Base-by-base conservation (phyloP, 371 early-diverging fungal genomes). In the Dipsacomyces acuminosporus region DNA sequence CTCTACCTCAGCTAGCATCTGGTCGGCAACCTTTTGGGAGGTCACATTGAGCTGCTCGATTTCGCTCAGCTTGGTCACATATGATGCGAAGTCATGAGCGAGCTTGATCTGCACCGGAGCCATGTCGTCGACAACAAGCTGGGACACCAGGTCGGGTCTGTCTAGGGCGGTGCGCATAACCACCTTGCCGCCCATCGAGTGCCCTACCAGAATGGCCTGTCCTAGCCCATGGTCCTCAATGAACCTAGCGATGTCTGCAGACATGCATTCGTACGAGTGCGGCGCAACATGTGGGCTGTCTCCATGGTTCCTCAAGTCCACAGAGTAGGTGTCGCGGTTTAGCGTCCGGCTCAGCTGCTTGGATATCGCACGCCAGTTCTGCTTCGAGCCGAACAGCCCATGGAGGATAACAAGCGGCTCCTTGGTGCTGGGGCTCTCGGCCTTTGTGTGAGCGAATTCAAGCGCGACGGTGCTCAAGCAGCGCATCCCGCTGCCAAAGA, bases 221-320 rank as follows among this genome's bases (percentile, higher is more conserved):
- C 75, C 63, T 11, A 88, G 47, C 1, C 67, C 47, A 23, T 88
- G 83, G 25, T 78, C 70, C 15, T 76, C 46, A 26, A 90, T 62
- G 42, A 90, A 90, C 15, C 59, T 59, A 3, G 61, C 72, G 2
- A 96, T 72, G 57, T 96, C 96, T 15, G 64, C 59, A 1, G 90
- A 77, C 95, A 96, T 94, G 19, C 79, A 72, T 20, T 72, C 55
- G 58, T 90, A 93, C n/a, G 78, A 82, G 59, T 90, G 90, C 2
- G 59, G 71, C 0, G 54, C 42, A 13, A 64, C 44, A 54, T 93
- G 94, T 4, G 85, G 85, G 51, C 90, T 90, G 23, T 90, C 92
- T 24, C 97, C 97, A 62, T 96, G 97, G 72, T 96, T 94, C 33
- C 96, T 81, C 61, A 92, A 77, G 72, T 96, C 97, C 42, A 93